phyloP scores from a whole-genome alignment of 2,329 filamentous ascomycete species.

The Aspergillus unguis region DNA sequence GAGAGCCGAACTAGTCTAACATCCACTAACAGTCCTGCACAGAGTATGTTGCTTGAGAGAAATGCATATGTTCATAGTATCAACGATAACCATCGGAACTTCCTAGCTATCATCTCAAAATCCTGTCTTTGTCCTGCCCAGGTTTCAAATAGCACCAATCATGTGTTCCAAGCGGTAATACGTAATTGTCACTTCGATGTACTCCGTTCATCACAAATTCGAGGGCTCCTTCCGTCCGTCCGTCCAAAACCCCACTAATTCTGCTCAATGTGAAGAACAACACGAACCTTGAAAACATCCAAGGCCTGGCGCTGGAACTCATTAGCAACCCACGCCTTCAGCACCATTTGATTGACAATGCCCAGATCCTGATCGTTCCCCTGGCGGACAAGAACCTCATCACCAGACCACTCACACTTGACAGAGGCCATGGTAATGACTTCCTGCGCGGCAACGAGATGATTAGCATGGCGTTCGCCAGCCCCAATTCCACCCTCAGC shows the following conservation, averaged over 20 bases:
- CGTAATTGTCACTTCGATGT: no score
- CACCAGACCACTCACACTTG: slow-evolving; percentile 20
- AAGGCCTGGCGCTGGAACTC: neutral
- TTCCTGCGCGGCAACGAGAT: neutral
- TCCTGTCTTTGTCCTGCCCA: neutral
- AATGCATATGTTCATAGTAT: neutral
- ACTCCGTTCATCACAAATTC: no score
- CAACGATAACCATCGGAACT: neutral
- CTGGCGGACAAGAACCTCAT: slow-evolving; percentile 19
- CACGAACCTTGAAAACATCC: slow-evolving; percentile 14
- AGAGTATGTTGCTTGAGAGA: no score
- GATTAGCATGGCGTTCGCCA: neutral
- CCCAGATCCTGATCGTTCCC: slow-evolving; percentile 18
- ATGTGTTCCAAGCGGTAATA: no score
- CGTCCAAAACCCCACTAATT: neutral
- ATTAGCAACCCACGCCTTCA: slow-evolving; percentile 16
- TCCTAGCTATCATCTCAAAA: neutral
- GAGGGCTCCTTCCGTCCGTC: neutral
- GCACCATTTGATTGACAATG: slow-evolving; percentile 12
- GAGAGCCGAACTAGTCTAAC: no score
- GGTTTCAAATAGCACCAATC: neutral
- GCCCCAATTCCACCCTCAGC: neutral
- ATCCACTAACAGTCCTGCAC: no score
- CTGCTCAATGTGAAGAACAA: slow-evolving; percentile 17
- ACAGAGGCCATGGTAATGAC: slow-evolving; percentile 20